Base-by-base conservation (phyloP, 306 rosid genomes). In the Boehmeria nivea region DNA sequence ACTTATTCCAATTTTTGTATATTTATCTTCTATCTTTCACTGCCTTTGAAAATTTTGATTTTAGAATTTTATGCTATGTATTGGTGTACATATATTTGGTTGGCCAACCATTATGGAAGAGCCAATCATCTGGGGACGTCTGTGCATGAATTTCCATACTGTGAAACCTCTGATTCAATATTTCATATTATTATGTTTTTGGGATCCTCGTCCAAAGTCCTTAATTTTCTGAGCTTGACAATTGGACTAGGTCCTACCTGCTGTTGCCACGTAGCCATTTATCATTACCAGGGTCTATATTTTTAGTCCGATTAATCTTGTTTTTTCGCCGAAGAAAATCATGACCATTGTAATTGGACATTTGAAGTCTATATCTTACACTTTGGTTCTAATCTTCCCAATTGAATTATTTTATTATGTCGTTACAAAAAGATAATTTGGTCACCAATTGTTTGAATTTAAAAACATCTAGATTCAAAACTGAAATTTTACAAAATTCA, bases 11-110 rank as follows among this genome's bases (percentile, higher is more conserved):
- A 28, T 28, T 28, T 28, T 28, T 10, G 9, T 31, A 10, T 31
- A 10, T 10, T 1, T 10, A 6, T 31, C 8, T 10, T 31, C 5
- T 1, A 6, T 1, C 36, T 31, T 31, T 10, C 5, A 42, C 8
- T 6, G 3, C 2, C 2, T 12, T 19, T 8, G 2, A 46, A 31
- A n/a, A n/a, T n/a, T 33, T 10, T 26, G 37, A 34, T n/a, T 25
- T 51, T 51, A 38, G 38, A 51, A 22, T 38, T 27, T 52, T 25
- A 20, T 44, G 40, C 19, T 27, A 7, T 36, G 10, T 17, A 8
- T 33, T n/a, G 26, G 38, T 31, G 19, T 48, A n/a, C 22, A 19
- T 21, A 15, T 51, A n/a, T n/a, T n/a, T 53, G 55, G 48, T 57
- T 66, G 43, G 71, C 64, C 64, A 39, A 9, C 2, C 57, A 18